Evolutionary conservation across 768 basidiomycete species (phyloP).

Genomic region (Amanita rimosa): DNA sequence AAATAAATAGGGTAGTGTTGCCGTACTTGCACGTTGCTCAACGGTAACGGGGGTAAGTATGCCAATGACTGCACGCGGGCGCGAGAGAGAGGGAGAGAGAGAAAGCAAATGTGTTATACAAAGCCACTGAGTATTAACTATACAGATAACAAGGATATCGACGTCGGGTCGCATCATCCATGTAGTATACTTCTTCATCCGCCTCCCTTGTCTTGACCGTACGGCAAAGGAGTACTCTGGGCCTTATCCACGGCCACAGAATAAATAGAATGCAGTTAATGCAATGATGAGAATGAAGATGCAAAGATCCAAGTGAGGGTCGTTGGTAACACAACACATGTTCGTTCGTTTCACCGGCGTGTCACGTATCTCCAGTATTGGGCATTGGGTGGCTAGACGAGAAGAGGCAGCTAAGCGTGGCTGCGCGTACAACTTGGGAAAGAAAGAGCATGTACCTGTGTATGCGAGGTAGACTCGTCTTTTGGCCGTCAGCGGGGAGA

Average conservation of each 20-base stretch:
- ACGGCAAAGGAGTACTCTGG: not conserved
- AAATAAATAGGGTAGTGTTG: not conserved
- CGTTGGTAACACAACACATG: too few species aligned
- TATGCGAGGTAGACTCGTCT: constrained; percentile 50
- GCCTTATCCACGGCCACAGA: not conserved
- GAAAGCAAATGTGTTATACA: not conserved
- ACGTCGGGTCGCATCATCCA: not conserved
- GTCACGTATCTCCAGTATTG: constrained; percentile 37
- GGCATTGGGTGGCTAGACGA: constrained; percentile 26
- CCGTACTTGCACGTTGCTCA: not conserved
- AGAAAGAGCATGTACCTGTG: constrained; percentile 21
- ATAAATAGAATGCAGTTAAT: not conserved
- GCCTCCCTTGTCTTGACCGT: not conserved
- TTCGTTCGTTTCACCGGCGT: constrained; percentile 24
- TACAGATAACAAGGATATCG: not conserved
- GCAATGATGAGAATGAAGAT: not conserved
- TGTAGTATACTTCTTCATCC: not conserved
- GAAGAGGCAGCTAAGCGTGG: constrained; percentile 6
- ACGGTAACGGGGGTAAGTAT: too few species aligned
- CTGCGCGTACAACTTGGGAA: constrained; percentile 10
- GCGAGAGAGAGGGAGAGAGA: too few species aligned
- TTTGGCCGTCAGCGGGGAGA: not conserved
- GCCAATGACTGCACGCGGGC: too few species aligned
- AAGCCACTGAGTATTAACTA: not conserved
- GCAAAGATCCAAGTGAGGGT: not conserved